These are phyloP conservation scores for Backusella westeae DNA, from an alignment of 192 early-diverging fungal species.

Conservation along the genomic window DNA sequence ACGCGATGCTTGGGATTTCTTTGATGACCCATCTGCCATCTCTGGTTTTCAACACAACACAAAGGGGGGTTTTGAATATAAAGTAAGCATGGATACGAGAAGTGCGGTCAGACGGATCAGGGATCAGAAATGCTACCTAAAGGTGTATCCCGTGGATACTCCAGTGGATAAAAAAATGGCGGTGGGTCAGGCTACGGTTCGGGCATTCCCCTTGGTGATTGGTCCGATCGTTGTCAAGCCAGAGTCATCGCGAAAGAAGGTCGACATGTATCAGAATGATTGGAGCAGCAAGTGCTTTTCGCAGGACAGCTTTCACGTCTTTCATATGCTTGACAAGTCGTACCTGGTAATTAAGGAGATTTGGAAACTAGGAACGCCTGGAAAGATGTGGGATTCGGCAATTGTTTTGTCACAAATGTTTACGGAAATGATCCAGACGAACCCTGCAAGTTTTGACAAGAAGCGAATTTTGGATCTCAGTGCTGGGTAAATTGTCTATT, in stretches of 20 bases:
- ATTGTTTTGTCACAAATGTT: conserved; percentile 37
- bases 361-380: conserved; percentile 40
- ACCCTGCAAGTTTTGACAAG: conserved; percentile 23
- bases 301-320: conserved; percentile 16
- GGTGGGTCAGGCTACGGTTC: neutral
- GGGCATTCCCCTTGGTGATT: conserved; percentile 10
- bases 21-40: neutral
- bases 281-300: neutral
- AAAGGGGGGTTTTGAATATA: conserved; percentile 11
- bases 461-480: conserved; percentile 43
- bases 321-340: neutral
- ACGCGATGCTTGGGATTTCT: conserved; percentile 11
- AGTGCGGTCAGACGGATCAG: neutral
- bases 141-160: neutral
- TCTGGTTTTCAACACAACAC: neutral
- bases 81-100: neutral
- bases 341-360: conserved; percentile 28
- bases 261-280: neutral
- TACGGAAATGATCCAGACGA: neutral
- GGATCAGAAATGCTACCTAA: neutral
- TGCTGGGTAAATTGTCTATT: conserved; percentile 30
- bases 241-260: neutral
- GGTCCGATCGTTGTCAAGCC: neutral
- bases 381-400: conserved; percentile 51
- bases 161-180: neutral